Base-by-base conservation (phyloP, 257 asterid genomes). In the Cinchona pubescens region DNA sequence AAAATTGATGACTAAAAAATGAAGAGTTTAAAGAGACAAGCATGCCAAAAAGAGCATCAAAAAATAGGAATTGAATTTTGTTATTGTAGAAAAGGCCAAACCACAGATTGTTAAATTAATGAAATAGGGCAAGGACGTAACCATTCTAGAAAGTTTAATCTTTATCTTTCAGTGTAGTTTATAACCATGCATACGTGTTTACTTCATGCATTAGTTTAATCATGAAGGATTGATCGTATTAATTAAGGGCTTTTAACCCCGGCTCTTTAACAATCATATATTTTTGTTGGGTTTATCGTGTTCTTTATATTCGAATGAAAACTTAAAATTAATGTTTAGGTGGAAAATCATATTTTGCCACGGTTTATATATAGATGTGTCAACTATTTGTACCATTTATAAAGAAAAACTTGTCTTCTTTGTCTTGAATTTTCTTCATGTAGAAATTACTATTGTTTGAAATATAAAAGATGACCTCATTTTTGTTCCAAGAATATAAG, bases 31-130 rank as follows among this genome's bases (percentile, higher is more conserved):
- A 62, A 45, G 60, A 69, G 16, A 37, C 64, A 71, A 71, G 71
- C 35, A 49, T 78, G 72, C 72, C 59, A 56, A 16, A 70, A 71
- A 27, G 56, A 25, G 30, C 77, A 40, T 64, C 21, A 72, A 53
- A 37, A n/a, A 62, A 55, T 78, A 53, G 68, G 69, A 30, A 32
- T 72, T 64, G 69, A 29, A 66, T 55, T 61, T 78, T 78, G 78
- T 63, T 61, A 23, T 61, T 53, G 77, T 65, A 68, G 72, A 55
- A 40, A 46, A 51, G 16, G 25, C 37, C 38, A 38, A 72, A 51
- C 35, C 53, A 64, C 72, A 60, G 51, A 71, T 37, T 51, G 23
- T 35, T 77, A 37, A 61, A 46, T 27, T 46, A 46, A 71, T 27
- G 49, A 61, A 27, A 73, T 66, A 71, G 73, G 27, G 62, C 76